phyloP scores from a whole-genome alignment of 331 rosid genomes.

The Acacia pycnantha region DNA sequence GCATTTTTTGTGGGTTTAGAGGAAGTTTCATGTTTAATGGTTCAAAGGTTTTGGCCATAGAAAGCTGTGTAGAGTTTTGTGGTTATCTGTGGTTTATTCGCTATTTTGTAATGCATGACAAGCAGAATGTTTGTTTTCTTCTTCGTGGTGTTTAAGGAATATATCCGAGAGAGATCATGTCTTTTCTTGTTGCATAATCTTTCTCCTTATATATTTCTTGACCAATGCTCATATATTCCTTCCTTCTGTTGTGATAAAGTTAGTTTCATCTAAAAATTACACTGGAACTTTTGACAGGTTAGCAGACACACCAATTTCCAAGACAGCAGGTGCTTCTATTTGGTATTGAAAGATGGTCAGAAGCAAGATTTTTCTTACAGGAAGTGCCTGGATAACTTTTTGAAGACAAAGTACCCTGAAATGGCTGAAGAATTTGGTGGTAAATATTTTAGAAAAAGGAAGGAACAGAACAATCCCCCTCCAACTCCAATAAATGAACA shows the following conservation, averaged over 20 bases:
- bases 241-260: not conserved
- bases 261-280: not conserved
- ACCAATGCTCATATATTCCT: not conserved
- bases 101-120: not conserved
- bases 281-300: constrained; percentile 49
- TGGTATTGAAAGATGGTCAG: constrained; percentile 65
- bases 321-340: constrained; percentile 79
- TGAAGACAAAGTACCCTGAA: constrained; percentile 62
- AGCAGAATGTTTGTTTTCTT: not conserved
- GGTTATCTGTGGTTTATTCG: not conserved
- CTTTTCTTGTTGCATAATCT: not conserved
- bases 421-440: constrained; percentile 52
- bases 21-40: not conserved
- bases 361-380: constrained; percentile 77
- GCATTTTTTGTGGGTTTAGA: not conserved
- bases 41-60: not conserved
- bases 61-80: not conserved
- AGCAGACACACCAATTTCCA: constrained; percentile 60
- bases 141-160: not conserved
- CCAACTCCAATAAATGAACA: not conserved
- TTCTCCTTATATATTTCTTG: not conserved
- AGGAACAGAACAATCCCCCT: constrained; percentile 33
- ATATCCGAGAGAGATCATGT: not conserved
- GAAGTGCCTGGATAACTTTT: constrained; percentile 63
- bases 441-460: constrained; percentile 60